A percentile compares a stretch with the other conserved stretches of the same genome.
Conservation (phyloP, 257 asterid genomes). For the Fraxinus pennsylvanica region DNA sequence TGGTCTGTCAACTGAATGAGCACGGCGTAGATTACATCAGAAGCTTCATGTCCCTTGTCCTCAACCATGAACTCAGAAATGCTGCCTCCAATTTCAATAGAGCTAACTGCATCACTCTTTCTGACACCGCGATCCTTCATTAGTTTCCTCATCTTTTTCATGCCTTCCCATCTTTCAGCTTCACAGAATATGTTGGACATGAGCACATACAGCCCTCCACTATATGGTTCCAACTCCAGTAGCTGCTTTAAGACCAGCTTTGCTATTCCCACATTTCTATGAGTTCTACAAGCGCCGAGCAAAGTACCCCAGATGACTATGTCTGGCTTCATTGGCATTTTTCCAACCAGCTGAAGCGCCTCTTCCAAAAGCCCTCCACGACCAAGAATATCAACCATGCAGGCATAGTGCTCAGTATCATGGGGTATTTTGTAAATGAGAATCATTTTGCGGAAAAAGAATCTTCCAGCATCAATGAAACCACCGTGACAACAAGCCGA, state of each 20-base stretch:
- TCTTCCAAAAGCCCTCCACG: conserved; percentile 55
- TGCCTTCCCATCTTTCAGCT: conserved; percentile 48
- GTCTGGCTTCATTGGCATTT: conserved; percentile 58
- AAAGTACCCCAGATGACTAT: conserved; percentile 59
- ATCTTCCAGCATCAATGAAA: conserved; percentile 46
- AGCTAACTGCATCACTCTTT: conserved; percentile 51
- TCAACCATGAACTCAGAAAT: conserved; percentile 53
- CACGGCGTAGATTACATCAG: conserved; percentile 27
- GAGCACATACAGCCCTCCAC: conserved; percentile 54
- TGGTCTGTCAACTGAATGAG: conserved; percentile 49
- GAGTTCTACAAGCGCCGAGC: conserved; percentile 58
- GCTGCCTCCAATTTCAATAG: conserved; percentile 41
- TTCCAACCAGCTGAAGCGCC: conserved; percentile 48
- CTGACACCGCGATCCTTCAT: conserved; percentile 41
- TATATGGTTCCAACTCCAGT: conserved; percentile 40
- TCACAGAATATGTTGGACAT: conserved; percentile 59
- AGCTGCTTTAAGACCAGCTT: conserved; percentile 53
- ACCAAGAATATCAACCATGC: conserved; percentile 63
- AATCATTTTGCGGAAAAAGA: conserved; percentile 49
- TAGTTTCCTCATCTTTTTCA: conserved; percentile 57
- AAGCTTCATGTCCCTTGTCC: conserved; percentile 45
- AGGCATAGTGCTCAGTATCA: conserved; percentile 58
- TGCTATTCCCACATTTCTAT: conserved; percentile 39
- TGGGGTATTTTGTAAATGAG: conserved; percentile 30
- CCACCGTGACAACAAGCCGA: conserved; percentile 75